A percentile compares a stretch with the other conserved stretches of the same genome.
phyloP scores from a whole-genome alignment of 2,329 filamentous ascomycete species.

The Stachybotrys chlorohalonatus region DNA sequence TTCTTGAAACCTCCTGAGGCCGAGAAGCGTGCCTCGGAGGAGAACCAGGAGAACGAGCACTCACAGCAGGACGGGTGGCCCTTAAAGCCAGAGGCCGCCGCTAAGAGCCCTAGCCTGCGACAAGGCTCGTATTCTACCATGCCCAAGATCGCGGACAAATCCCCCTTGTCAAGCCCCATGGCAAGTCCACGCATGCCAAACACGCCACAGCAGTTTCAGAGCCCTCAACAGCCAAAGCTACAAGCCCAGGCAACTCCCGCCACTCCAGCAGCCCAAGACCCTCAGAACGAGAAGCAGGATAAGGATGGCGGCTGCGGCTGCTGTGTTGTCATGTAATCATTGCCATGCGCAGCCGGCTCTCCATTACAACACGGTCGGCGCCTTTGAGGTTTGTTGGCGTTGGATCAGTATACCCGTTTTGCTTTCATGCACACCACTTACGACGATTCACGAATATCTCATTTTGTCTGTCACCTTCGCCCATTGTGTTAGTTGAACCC shows the following conservation, averaged over 20 bases:
- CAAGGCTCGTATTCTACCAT: conserved; percentile 53
- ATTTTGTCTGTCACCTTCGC: conserved; percentile 13
- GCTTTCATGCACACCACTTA: background rate
- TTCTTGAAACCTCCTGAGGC: conserved; percentile 36
- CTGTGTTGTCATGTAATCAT: conserved; percentile 39
- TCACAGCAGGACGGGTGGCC: conserved; percentile 46
- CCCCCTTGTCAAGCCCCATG: conserved; percentile 19
- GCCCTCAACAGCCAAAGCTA: conserved; percentile 8
- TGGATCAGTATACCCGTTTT: background rate
- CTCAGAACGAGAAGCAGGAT: conserved; percentile 19
- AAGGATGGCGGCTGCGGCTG: conserved; percentile 39
- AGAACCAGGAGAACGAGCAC: conserved; percentile 2
- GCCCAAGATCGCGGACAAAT: conserved; percentile 42
- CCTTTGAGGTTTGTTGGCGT: background rate
- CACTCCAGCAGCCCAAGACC: conserved; percentile 4
- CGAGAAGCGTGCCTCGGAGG: conserved; percentile 13
- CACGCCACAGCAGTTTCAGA: conserved; percentile 22
- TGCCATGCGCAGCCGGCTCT: background rate
- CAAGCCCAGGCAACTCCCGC: conserved; percentile 4
- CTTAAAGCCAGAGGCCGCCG: conserved; percentile 32
- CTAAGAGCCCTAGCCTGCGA: conserved; percentile 36
- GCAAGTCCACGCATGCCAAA: conserved; percentile 36
- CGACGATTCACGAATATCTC: background rate
- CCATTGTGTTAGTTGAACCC: conserved; percentile 16
- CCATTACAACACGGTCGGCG: background rate